Base-by-base conservation (phyloP, 352 stramenopile genomes). In the Globisporangium iwayamae region DNA sequence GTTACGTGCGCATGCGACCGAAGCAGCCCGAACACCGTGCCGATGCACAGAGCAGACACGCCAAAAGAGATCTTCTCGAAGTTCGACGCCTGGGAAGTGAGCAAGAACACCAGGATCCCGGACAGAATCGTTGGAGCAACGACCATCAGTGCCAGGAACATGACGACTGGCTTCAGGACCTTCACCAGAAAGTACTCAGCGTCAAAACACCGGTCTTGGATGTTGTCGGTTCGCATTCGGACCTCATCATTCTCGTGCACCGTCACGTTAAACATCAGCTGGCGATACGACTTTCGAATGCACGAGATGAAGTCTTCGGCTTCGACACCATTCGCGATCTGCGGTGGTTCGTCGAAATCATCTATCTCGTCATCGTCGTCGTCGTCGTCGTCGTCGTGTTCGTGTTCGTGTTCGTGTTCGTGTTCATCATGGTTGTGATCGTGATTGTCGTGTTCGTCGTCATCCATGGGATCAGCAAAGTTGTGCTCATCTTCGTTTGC, bases 141-240 rank as follows among this genome's bases (percentile, higher is more conserved):
- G 11, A 91, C 69, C 66, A 92, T 76, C 18, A 63, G 53, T 38
- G 87, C 38, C 46, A 90, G 67, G 52, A 80, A 80, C 5, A 39
- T 51, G 7, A 76, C 57, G 4, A 89, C 70, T n/a, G 84, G 85
- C 25, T 74, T 69, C 52, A 96, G 68, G 41, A 96, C 83, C 2
- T 79, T 71, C 28, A 75, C 56, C 59, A 82, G 75, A 60, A 96
- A 93, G 51, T 80, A 76, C 18, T 66, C 57, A 28, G 85, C 71
- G 57, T 96, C 85, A 34, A 96, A 92, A 57, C 87, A 94, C 52
- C 78, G 75, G 32, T 87, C 73, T 3, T 66, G 65, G 36, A 96
- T 78, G 59, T 80, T 79, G 57, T 93, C 81, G 8, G 63, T 60
- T 3, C 78, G 79, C 22, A 92, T 65, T 2, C 82, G 83, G 51